A percentile compares a stretch with the other conserved stretches of the same genome.
phyloP scores from a whole-genome alignment of 164 flowering plant genomes.

The Nymphaea colorata region DNA sequence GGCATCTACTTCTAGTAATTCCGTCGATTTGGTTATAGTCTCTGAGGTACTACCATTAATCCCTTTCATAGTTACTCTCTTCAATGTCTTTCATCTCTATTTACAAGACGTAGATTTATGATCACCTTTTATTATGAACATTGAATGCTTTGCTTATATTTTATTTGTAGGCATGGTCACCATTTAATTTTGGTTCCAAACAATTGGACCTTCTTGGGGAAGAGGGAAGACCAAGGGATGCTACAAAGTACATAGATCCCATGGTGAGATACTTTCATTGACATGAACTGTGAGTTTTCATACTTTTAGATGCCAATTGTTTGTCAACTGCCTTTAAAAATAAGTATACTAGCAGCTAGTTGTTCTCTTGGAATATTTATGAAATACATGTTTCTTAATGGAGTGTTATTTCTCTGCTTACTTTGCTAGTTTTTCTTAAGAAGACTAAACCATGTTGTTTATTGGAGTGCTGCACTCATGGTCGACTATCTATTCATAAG shows the following conservation, averaged over 20 bases:
- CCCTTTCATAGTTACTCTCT: neutral
- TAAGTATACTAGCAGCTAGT: too few species aligned
- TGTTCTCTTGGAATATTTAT: too few species aligned
- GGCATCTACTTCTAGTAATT: conserved; percentile 10
- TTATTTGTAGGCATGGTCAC: conserved; percentile 66
- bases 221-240: conserved; percentile 13
- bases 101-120: neutral
- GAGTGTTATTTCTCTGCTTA: too few species aligned
- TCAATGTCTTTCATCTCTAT: neutral
- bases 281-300: too few species aligned
- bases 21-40: conserved; percentile 24
- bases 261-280: conserved; percentile 27
- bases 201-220: conserved; percentile 19
- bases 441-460: too few species aligned
- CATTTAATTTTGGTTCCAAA: conserved; percentile 34
- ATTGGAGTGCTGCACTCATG: too few species aligned
- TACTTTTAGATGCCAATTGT: too few species aligned
- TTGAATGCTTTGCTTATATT: neutral
- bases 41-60: conserved; percentile 36
- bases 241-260: conserved; percentile 28
- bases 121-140: neutral
- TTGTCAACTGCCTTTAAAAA: too few species aligned
- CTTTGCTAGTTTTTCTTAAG: too few species aligned
- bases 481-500: too few species aligned
- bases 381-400: too few species aligned